These are phyloP conservation scores for Coniochaeta hoffmannii DNA, from an alignment of 2,329 filamentous ascomycete genomes.

Conservation along the genomic window DNA sequence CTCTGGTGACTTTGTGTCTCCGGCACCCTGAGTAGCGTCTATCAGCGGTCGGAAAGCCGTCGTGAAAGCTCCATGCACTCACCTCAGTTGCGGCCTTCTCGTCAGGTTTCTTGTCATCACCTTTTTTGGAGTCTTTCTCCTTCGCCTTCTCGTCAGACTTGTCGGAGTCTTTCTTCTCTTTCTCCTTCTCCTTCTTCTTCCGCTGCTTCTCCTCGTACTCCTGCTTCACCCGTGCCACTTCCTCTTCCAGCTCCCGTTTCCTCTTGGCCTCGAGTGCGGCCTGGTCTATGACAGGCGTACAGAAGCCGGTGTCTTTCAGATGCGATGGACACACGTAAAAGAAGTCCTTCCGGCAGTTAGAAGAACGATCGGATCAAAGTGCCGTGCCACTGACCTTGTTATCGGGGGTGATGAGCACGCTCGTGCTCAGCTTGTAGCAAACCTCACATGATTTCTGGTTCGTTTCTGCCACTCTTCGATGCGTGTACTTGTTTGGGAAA, in stretches of 20 bases:
- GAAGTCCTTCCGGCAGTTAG: conserved; percentile 52
- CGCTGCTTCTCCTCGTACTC: conserved; percentile 70
- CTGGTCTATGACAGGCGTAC: conserved; percentile 64
- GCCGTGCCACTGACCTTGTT: conserved; percentile 81
- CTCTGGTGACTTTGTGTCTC: conserved; percentile 22
- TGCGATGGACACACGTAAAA: conserved; percentile 87
- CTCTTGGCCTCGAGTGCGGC: conserved; percentile 56
- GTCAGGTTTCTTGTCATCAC: conserved; percentile 34
- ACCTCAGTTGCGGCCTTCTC: conserved; percentile 28
- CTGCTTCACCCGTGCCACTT: conserved; percentile 59
- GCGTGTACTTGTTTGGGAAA: conserved; percentile 74
- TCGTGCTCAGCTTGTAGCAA: conserved; percentile 82
- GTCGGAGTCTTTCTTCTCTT: conserved; percentile 43
- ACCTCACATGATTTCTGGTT: conserved; percentile 79
- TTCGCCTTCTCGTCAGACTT: conserved; percentile 38
- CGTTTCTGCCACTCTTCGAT: conserved; percentile 80
- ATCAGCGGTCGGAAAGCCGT: no score
- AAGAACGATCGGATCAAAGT: conserved; percentile 5
- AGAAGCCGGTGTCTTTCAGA: conserved; percentile 77
- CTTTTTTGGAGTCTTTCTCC: conserved; percentile 32
- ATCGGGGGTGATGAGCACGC: conserved; percentile 81
- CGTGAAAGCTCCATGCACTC: no score
- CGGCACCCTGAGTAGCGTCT: no score
- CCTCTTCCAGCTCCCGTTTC: conserved; percentile 58
- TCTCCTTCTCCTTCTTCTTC: conserved; percentile 61